Evolutionary conservation across 257 asterid genomes (phyloP), one percentile per base, ranked within the genome.

Genomic region (Lantana camara): DNA sequence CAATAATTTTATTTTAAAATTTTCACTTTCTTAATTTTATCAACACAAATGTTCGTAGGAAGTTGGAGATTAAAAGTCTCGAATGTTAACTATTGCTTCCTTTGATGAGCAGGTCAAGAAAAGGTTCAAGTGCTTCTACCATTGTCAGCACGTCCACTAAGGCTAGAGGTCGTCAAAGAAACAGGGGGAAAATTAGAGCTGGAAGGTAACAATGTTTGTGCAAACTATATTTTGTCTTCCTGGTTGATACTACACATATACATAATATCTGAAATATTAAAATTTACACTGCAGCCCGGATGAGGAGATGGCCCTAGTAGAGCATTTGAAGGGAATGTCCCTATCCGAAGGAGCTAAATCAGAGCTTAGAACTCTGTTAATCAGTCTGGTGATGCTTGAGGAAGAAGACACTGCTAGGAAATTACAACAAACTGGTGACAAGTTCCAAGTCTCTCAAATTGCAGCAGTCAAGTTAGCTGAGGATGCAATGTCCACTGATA

Each of bases 171-270:
- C 95, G 96, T 37, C 95, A 88, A 48, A 70, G 95, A 20, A 94
- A 88, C 57, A 80, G 81, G 70, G 97, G 99, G 41, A 94, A 94
- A 76, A 90, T 94, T 63, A 85, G 99, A 75, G 96, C 99, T 63
- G 97, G 97, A 77, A 94, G 99, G 99, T 94, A 75, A 58, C 11
- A 58, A 11, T 70, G 9, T 57, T 9, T 13, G n/a, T 66, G 57
- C 68, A 42, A 27, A 49, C 34, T 66, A 20, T 24, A 27, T 38
- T 32, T 54, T 21, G 5, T 34, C 51, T 24, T 38, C 62, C 64
- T 40, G 52, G 44, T n/a, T n/a, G n/a, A n/a, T n/a, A n/a, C 29
- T 47, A 56, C 5, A 14, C 23, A 11, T 34, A n/a, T 32, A 21
- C 41, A 11, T 37, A 42, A 51, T 67, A 21, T 62, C 68, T 27